These are phyloP conservation scores for Pseudogymnoascus sp. DNA, from an alignment of 2,329 filamentous ascomycete genomes.

Conservation along the genomic window DNA sequence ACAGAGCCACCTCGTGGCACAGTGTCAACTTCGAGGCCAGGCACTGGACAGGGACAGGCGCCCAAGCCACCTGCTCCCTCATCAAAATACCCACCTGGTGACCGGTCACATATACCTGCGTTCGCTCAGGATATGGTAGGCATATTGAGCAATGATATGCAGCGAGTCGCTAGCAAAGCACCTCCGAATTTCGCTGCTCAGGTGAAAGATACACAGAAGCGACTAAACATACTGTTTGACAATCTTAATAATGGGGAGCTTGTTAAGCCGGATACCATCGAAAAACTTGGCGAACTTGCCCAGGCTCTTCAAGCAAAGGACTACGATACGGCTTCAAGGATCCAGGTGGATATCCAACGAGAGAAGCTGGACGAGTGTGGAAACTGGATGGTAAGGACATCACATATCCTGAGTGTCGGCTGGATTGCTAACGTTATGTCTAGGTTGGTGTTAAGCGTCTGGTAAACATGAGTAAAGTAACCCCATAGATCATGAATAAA, in stretches of 20 bases:
- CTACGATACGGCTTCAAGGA: conserved; percentile 56
- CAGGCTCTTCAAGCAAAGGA: conserved; percentile 60
- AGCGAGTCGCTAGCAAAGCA: conserved; percentile 77
- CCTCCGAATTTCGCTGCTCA: conserved; percentile 81
- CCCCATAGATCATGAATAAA: conserved; percentile 35
- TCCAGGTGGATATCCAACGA: conserved; percentile 68
- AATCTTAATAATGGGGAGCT: conserved; percentile 94
- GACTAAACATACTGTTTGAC: conserved; percentile 88
- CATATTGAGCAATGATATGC: conserved; percentile 74
- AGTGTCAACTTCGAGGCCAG: conserved; percentile 34
- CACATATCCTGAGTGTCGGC: background rate
- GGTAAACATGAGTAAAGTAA: conserved; percentile 72
- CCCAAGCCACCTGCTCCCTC: conserved; percentile 46
- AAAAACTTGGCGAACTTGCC: conserved; percentile 56
- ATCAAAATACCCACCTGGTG: conserved; percentile 69
- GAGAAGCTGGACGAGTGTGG: conserved; percentile 75
- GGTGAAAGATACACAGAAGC: conserved; percentile 89
- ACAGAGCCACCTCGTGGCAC: conserved; percentile 36
- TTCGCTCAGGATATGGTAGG: conserved; percentile 72
- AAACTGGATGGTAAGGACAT: conserved; percentile 71
- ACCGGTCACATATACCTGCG: conserved; percentile 80
- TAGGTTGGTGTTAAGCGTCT: conserved; percentile 70
- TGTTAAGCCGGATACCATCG: conserved; percentile 69
- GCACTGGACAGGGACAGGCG: conserved; percentile 33
- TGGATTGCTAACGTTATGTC: conserved; percentile 33